Base-by-base conservation (phyloP, 306 rosid genomes). In the Spatholobus suberectus region DNA sequence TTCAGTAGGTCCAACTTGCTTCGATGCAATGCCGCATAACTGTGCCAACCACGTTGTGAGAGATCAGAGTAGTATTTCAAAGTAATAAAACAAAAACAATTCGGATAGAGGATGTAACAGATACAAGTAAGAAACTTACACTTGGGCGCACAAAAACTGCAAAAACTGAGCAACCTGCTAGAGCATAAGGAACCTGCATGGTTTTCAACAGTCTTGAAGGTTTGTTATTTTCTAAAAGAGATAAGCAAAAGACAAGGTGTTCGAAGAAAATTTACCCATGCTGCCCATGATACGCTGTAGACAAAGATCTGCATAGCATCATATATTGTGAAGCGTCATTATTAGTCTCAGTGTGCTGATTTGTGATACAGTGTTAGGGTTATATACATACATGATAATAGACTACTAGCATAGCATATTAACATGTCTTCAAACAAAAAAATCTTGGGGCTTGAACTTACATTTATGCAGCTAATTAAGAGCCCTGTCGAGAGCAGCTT, bases 11-110 rank as follows among this genome's bases (percentile, higher is more conserved):
- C 97, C 95, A 34, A 92, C 97, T 88, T 90, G 97, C 83, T 95
- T 93, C 1, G 98, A 95, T 62, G 89, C 97, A 82, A 93, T 91
- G 88, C 98, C 91, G 85, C 93, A 86, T 71, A 95, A 75, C 98
- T 95, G 95, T 58, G 10, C 11, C 73, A 77, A 18, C 43, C 57
- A 9, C 78, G 57, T 32, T 35, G 80, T 57, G 73, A 62, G 55
- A n/a, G 67, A 76, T 84, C 26, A 76, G 72, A 8, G 44, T 38
- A 32, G 58, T 18, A 21, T 76, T 59, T 55, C 75, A 44, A 58
- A 37, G 29, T 74, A 41, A 14, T 66, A 46, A 15, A 79, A 44
- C 40, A 44, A 70, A 41, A 62, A 12, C 32, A 69, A 76, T 68
- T 32, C 8, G 21, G 5, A 29, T 49, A 15, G 38, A 5, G 32